Base-by-base conservation (phyloP, 495 filamentous ascomycete genomes). In the Cercophora newfieldiana region DNA sequence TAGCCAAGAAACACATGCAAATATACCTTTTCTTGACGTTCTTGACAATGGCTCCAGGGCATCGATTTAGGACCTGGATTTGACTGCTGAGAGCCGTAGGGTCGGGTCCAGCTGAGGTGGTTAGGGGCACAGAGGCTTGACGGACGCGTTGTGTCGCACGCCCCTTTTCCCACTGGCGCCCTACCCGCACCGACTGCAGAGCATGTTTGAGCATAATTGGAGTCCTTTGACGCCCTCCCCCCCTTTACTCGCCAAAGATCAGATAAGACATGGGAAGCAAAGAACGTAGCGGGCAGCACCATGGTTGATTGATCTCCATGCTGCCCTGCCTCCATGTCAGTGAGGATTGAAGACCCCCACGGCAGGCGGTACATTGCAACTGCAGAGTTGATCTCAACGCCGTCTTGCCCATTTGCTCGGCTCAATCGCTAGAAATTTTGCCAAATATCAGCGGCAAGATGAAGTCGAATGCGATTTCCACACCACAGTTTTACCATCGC, bases 221-320 rank as follows among this genome's bases (percentile, higher is more conserved):
- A 51, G 18, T 51, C 48, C 5, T 51, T 51, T 51, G 5, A 51
- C 48, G 18, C 48, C 21, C 48, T 51, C 30, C 48, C 48, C 48
- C 48, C 48, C 48, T 51, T 51, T 51, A 51, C 48, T n/a, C 48
- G 48, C 48, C 18, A 51, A n/a, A 51, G 5, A 4, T 51, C 48
- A 16, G 48, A n/a, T 51, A n/a, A 51, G 48, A 51, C 48, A 51
- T 6, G 48, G 48, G 48, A 51, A 51, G 48, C 48, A 51, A 51
- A 51, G 5, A 51, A n/a, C 48, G 21, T 6, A 51, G 6, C 48
- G 16, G 18, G 48, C 21, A 7, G 48, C 37, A 47, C 37, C 37
- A n/a, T 51, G 30, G 30, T 24, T n/a, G n/a, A 51, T 51, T 51
- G 18, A 51, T 47, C 37, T 47, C 48, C 21, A n/a, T 7, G 18